phyloP scores from a whole-genome alignment of 257 asterid genomes.

The Handroanthus guayacan region DNA sequence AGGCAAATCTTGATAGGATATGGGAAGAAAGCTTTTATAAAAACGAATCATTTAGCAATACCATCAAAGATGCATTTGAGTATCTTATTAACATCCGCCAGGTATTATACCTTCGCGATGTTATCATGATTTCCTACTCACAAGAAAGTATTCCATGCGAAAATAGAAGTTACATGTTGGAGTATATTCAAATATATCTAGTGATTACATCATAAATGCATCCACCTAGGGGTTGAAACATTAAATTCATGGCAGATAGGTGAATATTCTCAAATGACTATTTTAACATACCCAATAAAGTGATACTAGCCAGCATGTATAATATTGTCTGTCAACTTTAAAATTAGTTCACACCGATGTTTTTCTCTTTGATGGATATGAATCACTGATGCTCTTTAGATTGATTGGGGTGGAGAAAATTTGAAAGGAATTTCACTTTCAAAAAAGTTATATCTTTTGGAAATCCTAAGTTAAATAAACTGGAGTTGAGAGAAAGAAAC shows the following conservation, averaged over 20 bases:
- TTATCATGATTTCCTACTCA: slow-evolving; percentile 14
- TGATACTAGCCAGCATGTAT: neutral
- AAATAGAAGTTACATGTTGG: neutral
- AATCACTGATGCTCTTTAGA: too few species aligned
- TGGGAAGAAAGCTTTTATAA: slow-evolving; percentile 91
- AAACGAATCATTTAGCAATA: slow-evolving; percentile 90
- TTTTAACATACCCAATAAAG: neutral
- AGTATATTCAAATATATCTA: neutral
- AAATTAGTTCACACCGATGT: neutral
- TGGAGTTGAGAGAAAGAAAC: too few species aligned
- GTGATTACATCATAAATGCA: neutral
- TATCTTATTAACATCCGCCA: slow-evolving; percentile 94
- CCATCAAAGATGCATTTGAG: slow-evolving; percentile 96
- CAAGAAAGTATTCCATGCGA: neutral
- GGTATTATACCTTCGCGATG: slow-evolving; percentile 49
- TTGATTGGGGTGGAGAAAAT: too few species aligned
- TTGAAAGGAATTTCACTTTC: too few species aligned
- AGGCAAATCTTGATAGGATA: slow-evolving; percentile 82
- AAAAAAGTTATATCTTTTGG: too few species aligned
- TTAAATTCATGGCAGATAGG: slow-evolving; percentile 4
- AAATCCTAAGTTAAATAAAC: too few species aligned
- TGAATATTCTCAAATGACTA: neutral
- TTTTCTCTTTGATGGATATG: neutral
- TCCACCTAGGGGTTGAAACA: neutral
- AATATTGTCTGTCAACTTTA: neutral